Base-by-base conservation (phyloP, 2,329 filamentous ascomycete genomes). In the Talaromyces amestolkiae region DNA sequence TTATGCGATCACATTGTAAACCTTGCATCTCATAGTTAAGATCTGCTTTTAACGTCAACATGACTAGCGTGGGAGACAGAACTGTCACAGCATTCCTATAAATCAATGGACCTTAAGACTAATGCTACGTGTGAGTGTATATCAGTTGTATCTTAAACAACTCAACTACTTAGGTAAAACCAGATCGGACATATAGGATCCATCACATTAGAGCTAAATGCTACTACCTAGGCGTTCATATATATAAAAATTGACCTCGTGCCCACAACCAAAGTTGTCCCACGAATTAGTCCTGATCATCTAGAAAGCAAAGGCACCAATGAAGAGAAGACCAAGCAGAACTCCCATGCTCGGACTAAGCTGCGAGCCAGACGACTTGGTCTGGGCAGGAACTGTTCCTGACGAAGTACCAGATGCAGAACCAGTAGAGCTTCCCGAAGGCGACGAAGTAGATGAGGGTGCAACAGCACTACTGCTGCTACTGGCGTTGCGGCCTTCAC, bases 401-500 rank as follows among this genome's bases (percentile, higher is more conserved):
- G 60, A 62, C 9, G 60, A 22, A 39, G 43, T 27, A 24, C 60
- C 60, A 17, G 60, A 53, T 22, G 60, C 11, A 13, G 60, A 39
- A 39, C 22, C 47, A 13, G 60, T 54, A 3, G 61, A 54, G 37
- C 35, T 58, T 58, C 39, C 51, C 3, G 61, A 63, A 11, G 61
- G 24, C 15, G 27, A 33, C 3, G 49, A 10, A 17, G 61, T 58
- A 15, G 43, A 43, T 4, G 51, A 63, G 3, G 61, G 39, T n/a
- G n/a, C 10, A 58, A 27, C 37, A 17, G 41, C 27, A 35, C 37
- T 58, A 27, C 39, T 63, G 59, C 45, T 61, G 49, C 61, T 63
- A 19, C 27, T 53, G 15, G 51, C 61, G 19, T 58, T 68, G 27
- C 64, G 60, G 17, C 64, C 67, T 58, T 68, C 61, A 13, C 67